Evolutionary conservation across 2,329 filamentous ascomycete genomes (phyloP).

Genomic region (Exophiala dermatitidis): DNA sequence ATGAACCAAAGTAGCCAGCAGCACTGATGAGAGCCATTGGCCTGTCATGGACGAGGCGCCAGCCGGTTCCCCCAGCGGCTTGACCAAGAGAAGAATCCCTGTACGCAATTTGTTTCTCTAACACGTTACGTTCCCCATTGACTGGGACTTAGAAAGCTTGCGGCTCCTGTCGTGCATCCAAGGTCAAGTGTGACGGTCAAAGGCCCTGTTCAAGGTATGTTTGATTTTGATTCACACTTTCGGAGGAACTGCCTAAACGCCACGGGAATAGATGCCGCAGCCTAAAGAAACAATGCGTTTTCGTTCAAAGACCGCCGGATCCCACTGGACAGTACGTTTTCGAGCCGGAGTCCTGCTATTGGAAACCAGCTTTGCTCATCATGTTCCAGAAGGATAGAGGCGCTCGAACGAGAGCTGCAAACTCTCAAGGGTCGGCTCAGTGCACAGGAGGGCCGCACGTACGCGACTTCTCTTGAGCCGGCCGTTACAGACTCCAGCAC

Average conservation of each 20-base stretch:
- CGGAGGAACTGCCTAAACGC: background rate
- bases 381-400: constrained; percentile 29
- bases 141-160: constrained; percentile 32
- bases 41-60: constrained; percentile 1
- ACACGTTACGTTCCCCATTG: background rate
- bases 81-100: constrained; percentile 34
- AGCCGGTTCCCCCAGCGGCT: background rate
- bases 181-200: constrained; percentile 36
- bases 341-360: background rate
- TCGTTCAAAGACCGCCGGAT: constrained; percentile 31
- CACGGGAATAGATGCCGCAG: constrained; percentile 30
- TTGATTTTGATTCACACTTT: background rate
- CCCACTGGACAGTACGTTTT: constrained; percentile 13
- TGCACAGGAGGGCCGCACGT: no score
- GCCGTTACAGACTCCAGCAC: no score
- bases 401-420: constrained; percentile 25
- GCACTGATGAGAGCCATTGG: background rate
- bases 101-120: constrained; percentile 22
- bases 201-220: constrained; percentile 33
- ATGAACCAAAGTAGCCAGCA: no score
- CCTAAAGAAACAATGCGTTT: constrained; percentile 33
- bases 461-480: no score
- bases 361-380: no score
- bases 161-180: constrained; percentile 34
- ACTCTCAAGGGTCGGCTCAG: no score